phyloP scores from a whole-genome alignment of 345 rosid genomes.

The Hibiscus syriacus region DNA sequence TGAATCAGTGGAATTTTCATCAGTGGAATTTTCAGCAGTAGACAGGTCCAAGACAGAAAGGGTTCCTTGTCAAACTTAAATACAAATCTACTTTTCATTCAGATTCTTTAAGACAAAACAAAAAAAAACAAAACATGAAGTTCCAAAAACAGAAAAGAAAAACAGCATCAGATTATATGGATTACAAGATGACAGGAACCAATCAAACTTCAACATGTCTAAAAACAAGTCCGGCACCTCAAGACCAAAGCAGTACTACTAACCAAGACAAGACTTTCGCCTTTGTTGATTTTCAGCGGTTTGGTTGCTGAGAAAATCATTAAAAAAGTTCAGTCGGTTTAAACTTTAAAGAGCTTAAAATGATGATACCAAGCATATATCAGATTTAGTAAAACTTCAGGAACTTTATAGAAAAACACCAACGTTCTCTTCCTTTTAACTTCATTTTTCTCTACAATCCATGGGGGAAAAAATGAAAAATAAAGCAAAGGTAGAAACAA shows the following conservation, averaged over 20 bases:
- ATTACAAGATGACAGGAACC: constrained; percentile 14
- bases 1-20: constrained; percentile 23
- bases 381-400: neutral
- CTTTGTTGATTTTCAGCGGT: constrained; percentile 2
- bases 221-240: neutral
- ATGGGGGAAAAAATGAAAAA: neutral
- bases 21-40: constrained; percentile 21
- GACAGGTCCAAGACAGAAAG: constrained; percentile 22
- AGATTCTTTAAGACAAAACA: constrained; percentile 55
- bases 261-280: neutral
- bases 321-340: neutral
- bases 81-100: constrained; percentile 32
- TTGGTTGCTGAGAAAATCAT: constrained; percentile 17
- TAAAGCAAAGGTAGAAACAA: too few species aligned
- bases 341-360: too few species aligned
- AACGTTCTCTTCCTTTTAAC: neutral
- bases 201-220: constrained; percentile 14
- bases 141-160: constrained; percentile 44
- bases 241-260: constrained; percentile 1
- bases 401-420: neutral
- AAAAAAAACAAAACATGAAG: constrained; percentile 53
- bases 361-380: neutral
- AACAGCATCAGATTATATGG: constrained; percentile 9
- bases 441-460: neutral
- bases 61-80: constrained; percentile 27